Conservation (phyloP, 768 basidiomycete genomes). For the Gautieria morchelliformis region DNA sequence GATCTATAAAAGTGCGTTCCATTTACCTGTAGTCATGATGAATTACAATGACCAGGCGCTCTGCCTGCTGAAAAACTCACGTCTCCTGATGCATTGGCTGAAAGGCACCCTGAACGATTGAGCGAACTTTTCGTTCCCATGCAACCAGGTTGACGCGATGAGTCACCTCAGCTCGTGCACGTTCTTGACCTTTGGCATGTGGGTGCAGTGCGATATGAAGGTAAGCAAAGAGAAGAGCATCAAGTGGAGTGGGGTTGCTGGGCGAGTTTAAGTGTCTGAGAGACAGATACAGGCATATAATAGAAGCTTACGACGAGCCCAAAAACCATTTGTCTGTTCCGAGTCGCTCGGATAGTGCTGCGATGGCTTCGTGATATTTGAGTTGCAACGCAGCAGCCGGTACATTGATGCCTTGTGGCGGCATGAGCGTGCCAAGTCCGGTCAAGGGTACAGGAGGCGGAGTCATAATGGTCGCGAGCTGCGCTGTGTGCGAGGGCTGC, state of each 20-base stretch:
- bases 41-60: too few relatives aligned
- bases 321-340: slow-evolving; percentile 78
- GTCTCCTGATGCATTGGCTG: not conserved
- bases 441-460: slow-evolving; percentile 64
- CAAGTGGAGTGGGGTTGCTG: slow-evolving; percentile 70
- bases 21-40: too few relatives aligned
- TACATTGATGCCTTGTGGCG: slow-evolving; percentile 49
- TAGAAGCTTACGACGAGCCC: slow-evolving; percentile 45
- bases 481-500: not conserved
- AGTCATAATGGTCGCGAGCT: slow-evolving; percentile 40
- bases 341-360: slow-evolving; percentile 64
- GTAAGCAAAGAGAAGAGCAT: slow-evolving; percentile 78
- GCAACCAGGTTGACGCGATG: slow-evolving; percentile 68
- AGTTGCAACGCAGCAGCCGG: slow-evolving; percentile 17
- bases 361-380: slow-evolving; percentile 57
- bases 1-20: too few relatives aligned
- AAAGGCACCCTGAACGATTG: slow-evolving; percentile 47
- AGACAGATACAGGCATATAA: not conserved
- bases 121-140: slow-evolving; percentile 67
- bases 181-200: slow-evolving; percentile 20
- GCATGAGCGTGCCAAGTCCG: slow-evolving; percentile 56
- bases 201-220: slow-evolving; percentile 55
- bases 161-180: slow-evolving; percentile 52
- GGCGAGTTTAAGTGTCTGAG: not conserved
- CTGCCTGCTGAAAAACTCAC: not conserved